These are phyloP conservation scores for Serendipita sp. DNA, from an alignment of 768 basidiomycete species.

Conservation along the genomic window DNA sequence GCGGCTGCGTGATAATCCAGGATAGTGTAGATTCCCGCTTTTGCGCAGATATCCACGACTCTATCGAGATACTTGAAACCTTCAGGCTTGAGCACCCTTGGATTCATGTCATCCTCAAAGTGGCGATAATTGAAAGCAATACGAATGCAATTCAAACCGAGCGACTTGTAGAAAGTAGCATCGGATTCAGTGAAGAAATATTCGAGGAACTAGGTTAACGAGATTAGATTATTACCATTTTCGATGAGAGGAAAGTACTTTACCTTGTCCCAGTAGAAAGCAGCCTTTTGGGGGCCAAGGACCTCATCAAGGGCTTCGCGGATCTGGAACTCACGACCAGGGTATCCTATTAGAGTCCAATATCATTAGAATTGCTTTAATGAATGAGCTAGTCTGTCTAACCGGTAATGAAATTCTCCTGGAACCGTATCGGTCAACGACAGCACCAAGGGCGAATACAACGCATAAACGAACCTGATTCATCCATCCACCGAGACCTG, in stretches of 20 bases:
- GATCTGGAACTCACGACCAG: slow-evolving; percentile 69
- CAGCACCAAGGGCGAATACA: not conserved
- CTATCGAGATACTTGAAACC: slow-evolving; percentile 74
- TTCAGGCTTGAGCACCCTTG: slow-evolving; percentile 52
- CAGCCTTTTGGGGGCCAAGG: slow-evolving; percentile 50
- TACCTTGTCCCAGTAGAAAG: slow-evolving; percentile 76
- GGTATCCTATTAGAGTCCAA: slow-evolving; percentile 35
- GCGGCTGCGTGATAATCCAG: slow-evolving; percentile 15
- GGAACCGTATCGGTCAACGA: not conserved
- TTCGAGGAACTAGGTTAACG: slow-evolving; percentile 45
- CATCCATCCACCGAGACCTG: slow-evolving; percentile 74
- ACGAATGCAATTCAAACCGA: slow-evolving; percentile 68
- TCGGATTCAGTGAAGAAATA: slow-evolving; percentile 69
- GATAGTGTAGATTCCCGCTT: slow-evolving; percentile 16
- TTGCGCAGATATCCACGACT: slow-evolving; percentile 56
- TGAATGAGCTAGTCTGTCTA: not conserved
- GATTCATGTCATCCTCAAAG: slow-evolving; percentile 68
- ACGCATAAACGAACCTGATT: slow-evolving; percentile 28
- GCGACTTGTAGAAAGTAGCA: slow-evolving; percentile 58
- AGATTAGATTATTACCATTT: not conserved
- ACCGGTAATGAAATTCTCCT: slow-evolving; percentile 64
- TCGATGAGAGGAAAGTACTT: slow-evolving; percentile 1
- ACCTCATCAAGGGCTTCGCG: slow-evolving; percentile 47
- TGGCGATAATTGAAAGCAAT: slow-evolving; percentile 59
- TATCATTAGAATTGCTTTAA: not conserved